Evolutionary conservation across 441 rosid genomes (phyloP).

Genomic region (Dalechampia spathulata): DNA sequence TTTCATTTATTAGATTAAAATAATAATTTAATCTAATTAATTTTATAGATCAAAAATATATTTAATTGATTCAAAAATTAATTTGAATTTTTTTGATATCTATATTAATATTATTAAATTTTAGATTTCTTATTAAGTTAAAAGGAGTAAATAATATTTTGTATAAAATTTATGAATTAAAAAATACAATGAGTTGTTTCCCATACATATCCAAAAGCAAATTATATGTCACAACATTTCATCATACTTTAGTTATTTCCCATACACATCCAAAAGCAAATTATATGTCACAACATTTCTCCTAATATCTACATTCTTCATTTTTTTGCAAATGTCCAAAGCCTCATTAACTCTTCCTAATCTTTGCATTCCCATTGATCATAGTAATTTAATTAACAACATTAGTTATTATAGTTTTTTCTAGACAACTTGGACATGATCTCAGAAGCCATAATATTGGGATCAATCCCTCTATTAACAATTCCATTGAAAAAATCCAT

Average conservation of each 20-base stretch:
- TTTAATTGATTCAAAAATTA: too few species aligned
- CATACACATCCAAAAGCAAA: conserved; percentile 48
- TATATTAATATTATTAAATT: too few species aligned
- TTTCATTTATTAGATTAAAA: too few species aligned
- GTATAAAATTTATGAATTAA: too few species aligned
- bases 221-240: too few species aligned
- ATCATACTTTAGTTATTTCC: conserved; percentile 50
- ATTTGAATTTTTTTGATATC: too few species aligned
- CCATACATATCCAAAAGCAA: too few species aligned
- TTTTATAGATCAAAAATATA: too few species aligned
- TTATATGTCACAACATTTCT: conserved; percentile 49
- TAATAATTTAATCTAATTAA: too few species aligned
- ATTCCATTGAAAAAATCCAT: conserved; percentile 68
- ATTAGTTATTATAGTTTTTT: conserved; percentile 68
- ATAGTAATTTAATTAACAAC: conserved; percentile 85
- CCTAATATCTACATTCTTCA: conserved; percentile 51
- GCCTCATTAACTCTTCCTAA: conserved; percentile 75
- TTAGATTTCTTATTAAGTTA: too few species aligned
- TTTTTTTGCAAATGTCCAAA: conserved; percentile 61
- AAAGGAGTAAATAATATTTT: too few species aligned
- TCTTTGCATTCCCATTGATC: conserved; percentile 77
- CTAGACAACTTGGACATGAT: conserved; percentile 71
- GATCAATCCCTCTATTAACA: conserved; percentile 66
- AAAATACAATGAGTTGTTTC: too few species aligned
- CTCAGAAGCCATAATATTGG: conserved; percentile 61